A percentile compares a stretch with the other conserved stretches of the same genome.
These are phyloP conservation scores for Acanthamoeba healyi DNA, from an alignment of 208 protist species.

Conservation along the genomic window DNA sequence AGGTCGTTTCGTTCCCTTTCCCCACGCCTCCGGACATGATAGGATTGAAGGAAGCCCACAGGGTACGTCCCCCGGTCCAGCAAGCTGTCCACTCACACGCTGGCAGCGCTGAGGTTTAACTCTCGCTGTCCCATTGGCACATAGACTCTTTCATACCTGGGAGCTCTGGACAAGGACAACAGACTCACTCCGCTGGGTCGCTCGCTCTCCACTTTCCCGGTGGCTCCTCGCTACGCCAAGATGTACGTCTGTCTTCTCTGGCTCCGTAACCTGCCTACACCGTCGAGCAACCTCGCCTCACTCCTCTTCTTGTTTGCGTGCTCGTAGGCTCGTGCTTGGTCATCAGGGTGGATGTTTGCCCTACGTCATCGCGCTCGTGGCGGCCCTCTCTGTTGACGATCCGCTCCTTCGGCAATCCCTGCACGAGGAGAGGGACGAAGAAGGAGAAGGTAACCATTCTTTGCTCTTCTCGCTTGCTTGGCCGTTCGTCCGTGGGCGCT, in stretches of 20 bases:
- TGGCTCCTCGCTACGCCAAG: conserved; percentile 91
- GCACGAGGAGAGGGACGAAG: not conserved
- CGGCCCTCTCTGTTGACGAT: conserved; percentile 85
- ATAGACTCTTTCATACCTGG: conserved; percentile 80
- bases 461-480: too few relatives aligned
- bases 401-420: conserved; percentile 76
- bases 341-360: conserved; percentile 81
- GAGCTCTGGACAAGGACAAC: conserved; percentile 83
- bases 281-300: too few relatives aligned
- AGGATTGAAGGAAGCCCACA: conserved; percentile 74
- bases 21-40: conserved; percentile 87
- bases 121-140: not conserved
- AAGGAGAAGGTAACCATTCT: not conserved
- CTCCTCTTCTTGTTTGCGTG: not conserved
- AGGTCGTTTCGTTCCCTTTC: conserved; percentile 92
- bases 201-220: conserved; percentile 86
- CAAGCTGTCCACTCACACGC: too few relatives aligned
- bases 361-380: conserved; percentile 86
- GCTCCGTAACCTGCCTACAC: too few relatives aligned
- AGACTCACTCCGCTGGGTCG: conserved; percentile 85
- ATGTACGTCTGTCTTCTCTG: conserved; percentile 84
- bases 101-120: not conserved
- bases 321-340: conserved; percentile 82
- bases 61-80: not conserved
- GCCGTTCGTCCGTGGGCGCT: too few relatives aligned